Conservation (phyloP, 345 rosid species). For the Sisymbrium altissimum region DNA sequence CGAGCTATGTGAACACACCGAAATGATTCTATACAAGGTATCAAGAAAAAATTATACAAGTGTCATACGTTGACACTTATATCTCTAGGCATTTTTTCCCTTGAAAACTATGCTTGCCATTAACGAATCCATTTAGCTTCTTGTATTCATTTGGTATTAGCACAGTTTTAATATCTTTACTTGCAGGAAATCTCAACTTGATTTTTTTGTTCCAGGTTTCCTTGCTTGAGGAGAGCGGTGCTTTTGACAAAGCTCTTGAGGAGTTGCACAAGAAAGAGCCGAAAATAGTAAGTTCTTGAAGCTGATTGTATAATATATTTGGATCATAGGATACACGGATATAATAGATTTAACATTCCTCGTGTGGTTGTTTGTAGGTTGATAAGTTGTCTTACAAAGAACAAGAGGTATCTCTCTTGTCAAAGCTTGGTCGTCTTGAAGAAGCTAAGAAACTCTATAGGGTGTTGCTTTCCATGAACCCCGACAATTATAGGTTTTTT, state of each 20-base stretch:
- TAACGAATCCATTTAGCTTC: not conserved
- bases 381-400: slow-evolving; percentile 81
- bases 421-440: slow-evolving; percentile 67
- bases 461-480: slow-evolving; percentile 79
- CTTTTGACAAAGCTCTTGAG: slow-evolving; percentile 67
- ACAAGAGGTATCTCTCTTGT: slow-evolving; percentile 81
- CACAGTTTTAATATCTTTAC: not conserved
- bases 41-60: not conserved
- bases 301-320: not conserved
- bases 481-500: slow-evolving; percentile 91
- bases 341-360: slow-evolving; percentile 20
- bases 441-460: slow-evolving; percentile 75
- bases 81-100: not conserved
- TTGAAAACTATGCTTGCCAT: not conserved
- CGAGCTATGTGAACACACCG: slow-evolving; percentile 94
- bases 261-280: slow-evolving; percentile 71
- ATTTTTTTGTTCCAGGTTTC: slow-evolving; percentile 50
- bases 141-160: not conserved
- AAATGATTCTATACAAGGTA: slow-evolving; percentile 99
- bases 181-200: slow-evolving; percentile 4
- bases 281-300: slow-evolving; percentile 66
- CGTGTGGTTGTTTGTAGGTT: slow-evolving; percentile 52
- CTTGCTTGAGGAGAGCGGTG: slow-evolving; percentile 81
- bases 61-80: slow-evolving; percentile 3
- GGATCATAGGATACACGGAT: not conserved